Evolutionary conservation across 805 yeast species (phyloP).

Genomic region (Saturnispora hagleri): DNA sequence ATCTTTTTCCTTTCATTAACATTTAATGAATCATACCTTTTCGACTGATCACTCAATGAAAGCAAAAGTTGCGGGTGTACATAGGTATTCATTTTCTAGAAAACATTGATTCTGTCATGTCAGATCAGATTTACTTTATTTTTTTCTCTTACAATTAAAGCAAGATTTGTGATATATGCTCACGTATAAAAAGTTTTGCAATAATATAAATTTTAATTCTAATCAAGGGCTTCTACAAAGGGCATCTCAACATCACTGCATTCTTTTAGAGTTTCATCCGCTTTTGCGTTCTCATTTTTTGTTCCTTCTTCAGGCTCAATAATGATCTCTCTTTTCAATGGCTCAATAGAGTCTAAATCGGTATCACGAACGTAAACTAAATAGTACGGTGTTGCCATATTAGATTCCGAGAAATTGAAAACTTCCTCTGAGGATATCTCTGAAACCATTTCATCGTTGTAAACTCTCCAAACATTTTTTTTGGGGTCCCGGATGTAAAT

Average conservation of each 20-base stretch:
- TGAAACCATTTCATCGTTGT: slow-evolving; percentile 91
- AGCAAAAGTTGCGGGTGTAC: slow-evolving; percentile 10
- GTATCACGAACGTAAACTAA: slow-evolving; percentile 73
- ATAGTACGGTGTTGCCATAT: slow-evolving; percentile 91
- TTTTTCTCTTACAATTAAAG: neutral
- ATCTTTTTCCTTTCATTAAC: no score
- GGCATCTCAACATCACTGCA: neutral
- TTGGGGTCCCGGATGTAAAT: slow-evolving; percentile 76
- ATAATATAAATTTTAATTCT: neutral
- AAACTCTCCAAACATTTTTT: slow-evolving; percentile 66
- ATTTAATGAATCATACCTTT: neutral
- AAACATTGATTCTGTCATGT: neutral
- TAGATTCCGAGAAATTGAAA: slow-evolving; percentile 53
- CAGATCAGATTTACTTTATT: neutral
- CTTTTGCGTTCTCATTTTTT: no score
- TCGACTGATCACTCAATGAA: slow-evolving; percentile 11
- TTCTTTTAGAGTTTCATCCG: neutral
- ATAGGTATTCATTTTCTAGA: neutral
- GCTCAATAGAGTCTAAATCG: slow-evolving; percentile 47
- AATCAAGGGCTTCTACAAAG: slow-evolving; percentile 1
- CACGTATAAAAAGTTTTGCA: neutral
- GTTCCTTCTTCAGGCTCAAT: neutral
- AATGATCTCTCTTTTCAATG: slow-evolving; percentile 43
- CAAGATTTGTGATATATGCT: neutral
- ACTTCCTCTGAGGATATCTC: slow-evolving; percentile 64